Conservation (phyloP, 1,284 basidiomycete species). For the Marasmius tenuissimus region DNA sequence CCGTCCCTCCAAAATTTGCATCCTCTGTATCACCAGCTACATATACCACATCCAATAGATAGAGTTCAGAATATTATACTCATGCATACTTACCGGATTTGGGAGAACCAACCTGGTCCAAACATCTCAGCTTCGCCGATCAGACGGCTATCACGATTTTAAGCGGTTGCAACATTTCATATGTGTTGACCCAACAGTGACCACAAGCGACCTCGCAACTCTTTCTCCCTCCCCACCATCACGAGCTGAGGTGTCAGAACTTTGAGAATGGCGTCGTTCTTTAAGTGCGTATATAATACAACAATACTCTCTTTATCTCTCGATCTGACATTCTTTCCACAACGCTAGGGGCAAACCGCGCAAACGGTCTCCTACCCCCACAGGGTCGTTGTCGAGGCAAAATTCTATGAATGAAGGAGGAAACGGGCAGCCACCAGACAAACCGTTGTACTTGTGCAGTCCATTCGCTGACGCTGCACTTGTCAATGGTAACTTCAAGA, state of each 20-base stretch:
- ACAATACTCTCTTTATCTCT: not conserved
- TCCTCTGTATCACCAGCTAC: conserved; percentile 7
- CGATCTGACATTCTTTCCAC: conserved; percentile 6
- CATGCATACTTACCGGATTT: not conserved
- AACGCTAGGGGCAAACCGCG: conserved; percentile 53
- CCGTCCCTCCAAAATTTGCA: not conserved
- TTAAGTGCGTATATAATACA: conserved; percentile 23
- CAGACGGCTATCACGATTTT: not conserved
- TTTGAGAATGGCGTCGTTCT: conserved; percentile 25
- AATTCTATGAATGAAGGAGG: conserved; percentile 38
- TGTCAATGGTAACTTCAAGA: conserved; percentile 99
- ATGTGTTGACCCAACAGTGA: not conserved
- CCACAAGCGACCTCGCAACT: not conserved
- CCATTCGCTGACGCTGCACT: conserved; percentile 95
- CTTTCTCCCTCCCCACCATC: not conserved
- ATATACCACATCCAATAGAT: not conserved
- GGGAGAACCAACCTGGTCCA: not conserved
- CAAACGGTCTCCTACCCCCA: conserved; percentile 69
- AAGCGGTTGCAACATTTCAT: not conserved
- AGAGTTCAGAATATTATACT: not conserved
- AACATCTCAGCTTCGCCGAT: not conserved
- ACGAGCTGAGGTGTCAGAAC: not conserved
- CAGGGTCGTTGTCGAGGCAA: conserved; percentile 45
- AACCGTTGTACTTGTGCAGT: conserved; percentile 88
- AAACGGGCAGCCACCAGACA: conserved; percentile 33